phyloP scores from a whole-genome alignment of 495 filamentous ascomycete genomes.

The Talaromyces stipitatus region DNA sequence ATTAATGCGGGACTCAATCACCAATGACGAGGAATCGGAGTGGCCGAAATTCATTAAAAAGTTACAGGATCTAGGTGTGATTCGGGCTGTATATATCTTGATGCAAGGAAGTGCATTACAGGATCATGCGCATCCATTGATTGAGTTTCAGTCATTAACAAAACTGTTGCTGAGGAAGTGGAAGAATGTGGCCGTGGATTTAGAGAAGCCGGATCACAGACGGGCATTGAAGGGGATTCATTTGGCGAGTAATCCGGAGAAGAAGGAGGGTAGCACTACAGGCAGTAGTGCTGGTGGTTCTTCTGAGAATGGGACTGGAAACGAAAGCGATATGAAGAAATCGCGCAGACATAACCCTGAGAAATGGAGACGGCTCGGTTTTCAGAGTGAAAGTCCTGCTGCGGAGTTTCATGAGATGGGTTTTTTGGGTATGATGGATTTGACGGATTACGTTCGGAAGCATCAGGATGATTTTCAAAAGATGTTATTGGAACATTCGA shows the following conservation, averaged over 20 bases:
- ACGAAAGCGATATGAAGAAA: slow-evolving; percentile 44
- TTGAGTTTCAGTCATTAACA: slow-evolving; percentile 90
- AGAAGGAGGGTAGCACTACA: slow-evolving; percentile 19
- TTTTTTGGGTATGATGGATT: slow-evolving; percentile 94
- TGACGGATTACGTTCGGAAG: slow-evolving; percentile 86
- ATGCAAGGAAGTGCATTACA: slow-evolving; percentile 94
- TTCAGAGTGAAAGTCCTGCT: slow-evolving; percentile 81
- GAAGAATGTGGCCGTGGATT: slow-evolving; percentile 74
- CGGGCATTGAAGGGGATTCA: slow-evolving; percentile 78
- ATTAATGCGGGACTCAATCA: slow-evolving; percentile 85
- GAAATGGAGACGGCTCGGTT: slow-evolving; percentile 90
- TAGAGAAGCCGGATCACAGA: slow-evolving; percentile 83
- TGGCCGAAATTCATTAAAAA: slow-evolving; percentile 95
- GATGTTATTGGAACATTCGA: slow-evolving; percentile 81
- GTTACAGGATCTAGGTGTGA: slow-evolving; percentile 87
- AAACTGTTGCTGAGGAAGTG: slow-evolving; percentile 88
- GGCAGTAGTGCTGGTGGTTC: slow-evolving; percentile 7
- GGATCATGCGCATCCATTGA: slow-evolving; percentile 80
- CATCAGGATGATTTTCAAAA: slow-evolving; percentile 91
- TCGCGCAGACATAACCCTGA: slow-evolving; percentile 69
- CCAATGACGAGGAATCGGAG: slow-evolving; percentile 66
- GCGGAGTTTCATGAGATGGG: slow-evolving; percentile 79
- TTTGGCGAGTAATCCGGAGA: slow-evolving; percentile 69
- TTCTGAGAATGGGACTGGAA: slow-evolving; percentile 5
- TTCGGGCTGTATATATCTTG: slow-evolving; percentile 80